These are phyloP conservation scores for Pythium scleroteichum DNA, from an alignment of 352 stramenopile genomes.

Conservation along the genomic window DNA sequence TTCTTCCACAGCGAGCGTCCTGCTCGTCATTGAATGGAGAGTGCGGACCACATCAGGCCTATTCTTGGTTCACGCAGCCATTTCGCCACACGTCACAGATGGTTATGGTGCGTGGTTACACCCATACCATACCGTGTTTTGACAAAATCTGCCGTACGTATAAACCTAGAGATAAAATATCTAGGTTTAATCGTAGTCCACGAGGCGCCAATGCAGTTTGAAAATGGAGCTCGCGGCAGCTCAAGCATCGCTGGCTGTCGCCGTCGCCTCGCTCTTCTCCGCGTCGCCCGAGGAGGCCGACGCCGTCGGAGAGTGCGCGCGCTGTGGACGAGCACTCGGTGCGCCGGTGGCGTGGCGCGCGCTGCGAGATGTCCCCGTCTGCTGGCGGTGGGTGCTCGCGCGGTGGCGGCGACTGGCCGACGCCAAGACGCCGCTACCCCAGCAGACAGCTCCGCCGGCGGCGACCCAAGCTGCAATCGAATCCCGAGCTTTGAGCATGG, in stretches of 20 bases:
- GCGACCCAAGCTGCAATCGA: not conserved
- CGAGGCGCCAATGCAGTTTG: constrained; percentile 10
- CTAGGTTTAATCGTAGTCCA: not conserved
- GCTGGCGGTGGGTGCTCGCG: constrained; percentile 6
- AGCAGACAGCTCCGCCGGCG: not conserved
- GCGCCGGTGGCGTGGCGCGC: constrained; percentile 20
- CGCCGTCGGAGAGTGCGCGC: not conserved
- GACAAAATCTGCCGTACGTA: not conserved
- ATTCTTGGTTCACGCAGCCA: constrained; percentile 17
- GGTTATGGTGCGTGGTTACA: constrained; percentile 9
- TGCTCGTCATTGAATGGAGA: not conserved
- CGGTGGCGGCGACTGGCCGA: constrained; percentile 8
- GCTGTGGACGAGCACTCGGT: constrained; percentile 14
- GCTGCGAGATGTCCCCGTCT: constrained; percentile 22
- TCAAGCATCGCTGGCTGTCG: constrained; percentile 32
- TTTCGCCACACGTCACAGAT: constrained; percentile 16
- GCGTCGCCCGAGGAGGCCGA: not conserved
- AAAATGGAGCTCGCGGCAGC: constrained; percentile 31
- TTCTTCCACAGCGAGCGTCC: no score
- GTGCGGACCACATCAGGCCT: not conserved
- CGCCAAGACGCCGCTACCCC: not conserved
- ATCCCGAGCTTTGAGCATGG: constrained; percentile 2
- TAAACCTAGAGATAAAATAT: constrained; percentile 8
- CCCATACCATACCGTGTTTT: constrained; percentile 5
- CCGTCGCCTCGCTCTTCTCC: constrained; percentile 48